Evolutionary conservation across 2,329 filamentous ascomycete genomes (phyloP), one percentile per base, ranked within the genome.

Genomic region (Penicillium sp.): DNA sequence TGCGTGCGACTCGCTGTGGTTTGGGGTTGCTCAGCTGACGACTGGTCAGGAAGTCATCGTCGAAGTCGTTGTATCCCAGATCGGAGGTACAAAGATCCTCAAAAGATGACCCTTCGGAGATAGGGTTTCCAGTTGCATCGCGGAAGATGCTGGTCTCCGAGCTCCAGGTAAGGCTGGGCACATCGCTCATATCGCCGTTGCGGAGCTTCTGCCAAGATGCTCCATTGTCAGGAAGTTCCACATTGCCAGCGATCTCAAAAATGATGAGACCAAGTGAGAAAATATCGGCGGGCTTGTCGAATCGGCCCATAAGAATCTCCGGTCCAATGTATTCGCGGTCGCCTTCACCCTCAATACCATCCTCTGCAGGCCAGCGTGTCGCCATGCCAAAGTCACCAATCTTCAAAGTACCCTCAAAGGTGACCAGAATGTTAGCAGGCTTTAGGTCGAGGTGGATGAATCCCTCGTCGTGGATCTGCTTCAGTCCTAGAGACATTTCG

Each of bases 301-400:
- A 94, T 61, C 87, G 85, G 41, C 92, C 93, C 69, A 86, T 85
- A 21, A 99, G 84, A 60, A 96, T 91, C 75, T 99, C 94, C 0
- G 92, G 92, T 1, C 90, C 93, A 71, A 99, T 93, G 72, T 99
- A 99, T 72, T 96, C 91, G 49, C 94, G 90, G 72, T 99, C 94
- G 33, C 94, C 94, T 77, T 99, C 94, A 41, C 90, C 89, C 64
- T 97, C 92, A 59, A 94, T 88, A 54, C 87, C 85, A 53, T 85
- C 81, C 46, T 87, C 83, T 16, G 88, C 90, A 15, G 92, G 90
- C 86, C 90, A 93, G 11, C 81, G 74, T 40, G 89, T 87, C 27
- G 94, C 92, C 78, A 92, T 80, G 50, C 85, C 85, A 65, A 88
- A 88, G 70, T 88, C 85, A 9, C 81, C 85, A 65, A 88, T 87